phyloP scores from a whole-genome alignment of 2,329 filamentous ascomycete species.

The Venturia effusa region DNA sequence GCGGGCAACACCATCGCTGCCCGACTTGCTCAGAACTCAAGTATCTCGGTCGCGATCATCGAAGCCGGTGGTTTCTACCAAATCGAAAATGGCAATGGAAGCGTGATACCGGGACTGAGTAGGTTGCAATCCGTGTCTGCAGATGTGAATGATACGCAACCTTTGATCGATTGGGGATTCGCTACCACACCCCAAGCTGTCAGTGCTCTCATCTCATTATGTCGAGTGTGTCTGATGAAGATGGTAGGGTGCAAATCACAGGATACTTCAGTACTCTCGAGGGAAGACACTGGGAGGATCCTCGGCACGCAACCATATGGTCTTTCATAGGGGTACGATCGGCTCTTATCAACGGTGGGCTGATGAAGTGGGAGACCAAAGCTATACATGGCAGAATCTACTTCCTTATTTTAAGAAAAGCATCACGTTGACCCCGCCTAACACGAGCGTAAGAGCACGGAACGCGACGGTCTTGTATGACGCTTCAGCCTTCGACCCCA shows the following conservation, averaged over 20 bases:
- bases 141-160: conserved; percentile 15
- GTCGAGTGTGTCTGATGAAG: neutral
- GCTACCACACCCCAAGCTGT: conserved; percentile 18
- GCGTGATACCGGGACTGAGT: neutral
- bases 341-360: conserved; percentile 18
- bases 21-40: neutral
- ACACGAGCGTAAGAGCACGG: conserved; percentile 16
- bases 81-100: neutral
- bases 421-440: conserved; percentile 20
- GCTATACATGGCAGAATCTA: conserved; percentile 20
- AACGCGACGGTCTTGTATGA: conserved; percentile 20
- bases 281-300: conserved; percentile 19
- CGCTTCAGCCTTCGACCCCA: neutral
- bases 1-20: conserved; percentile 1
- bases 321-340: conserved; percentile 3
- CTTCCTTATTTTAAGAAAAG: conserved; percentile 22
- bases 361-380: conserved; percentile 20
- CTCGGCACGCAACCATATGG: conserved; percentile 10
- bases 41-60: neutral
- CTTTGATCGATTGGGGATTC: conserved; percentile 21
- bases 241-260: conserved; percentile 3
- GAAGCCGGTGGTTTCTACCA: conserved; percentile 4
- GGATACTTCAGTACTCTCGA: conserved; percentile 18
- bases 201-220: neutral
- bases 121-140: neutral